These are phyloP conservation scores for Sporodiniella umbellata DNA, from an alignment of 371 early-diverging fungal species.

Conservation along the genomic window DNA sequence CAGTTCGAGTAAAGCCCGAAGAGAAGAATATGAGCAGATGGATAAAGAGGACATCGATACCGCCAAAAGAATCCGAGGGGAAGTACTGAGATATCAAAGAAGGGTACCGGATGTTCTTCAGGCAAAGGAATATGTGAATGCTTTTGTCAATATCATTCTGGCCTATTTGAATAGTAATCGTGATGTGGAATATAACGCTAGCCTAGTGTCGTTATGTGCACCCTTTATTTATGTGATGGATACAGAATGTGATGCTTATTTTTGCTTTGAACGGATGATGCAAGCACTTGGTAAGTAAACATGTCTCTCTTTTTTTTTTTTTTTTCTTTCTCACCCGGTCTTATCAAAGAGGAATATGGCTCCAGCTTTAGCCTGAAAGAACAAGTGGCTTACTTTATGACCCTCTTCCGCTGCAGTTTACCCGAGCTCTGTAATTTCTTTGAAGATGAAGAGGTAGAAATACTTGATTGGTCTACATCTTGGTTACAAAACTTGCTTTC, in stretches of 20 bases:
- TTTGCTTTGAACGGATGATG: slow-evolving; percentile 76
- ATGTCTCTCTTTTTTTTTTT: background rate
- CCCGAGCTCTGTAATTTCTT: slow-evolving; percentile 85
- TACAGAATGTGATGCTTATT: slow-evolving; percentile 79
- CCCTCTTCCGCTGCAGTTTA: slow-evolving; percentile 69
- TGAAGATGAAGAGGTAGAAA: slow-evolving; percentile 93
- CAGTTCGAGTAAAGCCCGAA: slow-evolving; percentile 62
- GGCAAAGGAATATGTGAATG: slow-evolving; percentile 28
- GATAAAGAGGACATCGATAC: slow-evolving; percentile 75
- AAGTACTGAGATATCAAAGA: slow-evolving; percentile 77
- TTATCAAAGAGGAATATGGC: slow-evolving; percentile 70
- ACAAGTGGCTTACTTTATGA: slow-evolving; percentile 80
- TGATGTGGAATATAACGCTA: slow-evolving; percentile 73
- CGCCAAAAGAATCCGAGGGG: slow-evolving; percentile 84
- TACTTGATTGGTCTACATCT: slow-evolving; percentile 88
- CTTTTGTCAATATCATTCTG: slow-evolving; percentile 80
- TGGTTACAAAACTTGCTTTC: slow-evolving; percentile 82
- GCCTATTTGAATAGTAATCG: slow-evolving; percentile 80
- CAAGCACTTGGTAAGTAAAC: slow-evolving; percentile 58
- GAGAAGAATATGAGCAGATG: slow-evolving; percentile 70
- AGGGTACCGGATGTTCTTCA: slow-evolving; percentile 28
- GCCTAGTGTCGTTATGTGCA: slow-evolving; percentile 77
- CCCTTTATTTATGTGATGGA: slow-evolving; percentile 78
- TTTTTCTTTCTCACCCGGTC: no score
- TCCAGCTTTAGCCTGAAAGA: slow-evolving; percentile 54